These are phyloP conservation scores for Daldinia loculata DNA, from an alignment of 495 filamentous ascomycete species.

Conservation along the genomic window DNA sequence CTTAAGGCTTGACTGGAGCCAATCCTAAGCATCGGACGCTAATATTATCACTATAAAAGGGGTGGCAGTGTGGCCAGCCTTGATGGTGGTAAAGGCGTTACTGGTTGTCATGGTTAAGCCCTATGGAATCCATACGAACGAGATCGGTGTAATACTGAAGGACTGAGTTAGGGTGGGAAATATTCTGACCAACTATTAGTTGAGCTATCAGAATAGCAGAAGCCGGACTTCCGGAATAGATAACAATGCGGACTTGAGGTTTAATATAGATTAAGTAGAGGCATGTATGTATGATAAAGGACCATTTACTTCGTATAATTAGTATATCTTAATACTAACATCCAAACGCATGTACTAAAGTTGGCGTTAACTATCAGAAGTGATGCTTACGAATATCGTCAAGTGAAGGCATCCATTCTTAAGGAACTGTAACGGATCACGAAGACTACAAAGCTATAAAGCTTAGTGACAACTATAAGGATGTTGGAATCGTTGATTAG, in stretches of 20 bases:
- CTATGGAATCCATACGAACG: not conserved
- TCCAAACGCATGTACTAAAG: not conserved
- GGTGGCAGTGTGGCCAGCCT: not conserved
- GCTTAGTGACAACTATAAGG: not conserved
- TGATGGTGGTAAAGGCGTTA: not conserved
- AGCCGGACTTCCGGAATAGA: not conserved
- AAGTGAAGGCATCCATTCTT: not conserved
- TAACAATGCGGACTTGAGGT: not conserved
- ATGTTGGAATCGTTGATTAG: constrained; percentile 9
- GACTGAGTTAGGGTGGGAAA: not conserved
- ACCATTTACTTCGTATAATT: not conserved
- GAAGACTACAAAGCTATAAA: not conserved
- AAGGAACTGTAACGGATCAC: not conserved
- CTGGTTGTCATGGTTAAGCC: constrained; percentile 29
- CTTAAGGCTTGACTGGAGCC: not conserved
- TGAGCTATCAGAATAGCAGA: not conserved
- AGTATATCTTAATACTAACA: not conserved
- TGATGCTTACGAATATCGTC: not conserved
- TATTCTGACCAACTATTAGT: not conserved
- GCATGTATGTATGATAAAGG: not conserved
- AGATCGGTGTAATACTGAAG: not conserved
- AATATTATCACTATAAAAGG: not conserved
- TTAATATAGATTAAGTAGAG: not conserved
- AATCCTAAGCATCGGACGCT: not conserved
- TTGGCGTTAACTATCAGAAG: not conserved